Evolutionary conservation across 2,329 filamentous ascomycete species (phyloP).

Genomic region (Camillea tinctor): DNA sequence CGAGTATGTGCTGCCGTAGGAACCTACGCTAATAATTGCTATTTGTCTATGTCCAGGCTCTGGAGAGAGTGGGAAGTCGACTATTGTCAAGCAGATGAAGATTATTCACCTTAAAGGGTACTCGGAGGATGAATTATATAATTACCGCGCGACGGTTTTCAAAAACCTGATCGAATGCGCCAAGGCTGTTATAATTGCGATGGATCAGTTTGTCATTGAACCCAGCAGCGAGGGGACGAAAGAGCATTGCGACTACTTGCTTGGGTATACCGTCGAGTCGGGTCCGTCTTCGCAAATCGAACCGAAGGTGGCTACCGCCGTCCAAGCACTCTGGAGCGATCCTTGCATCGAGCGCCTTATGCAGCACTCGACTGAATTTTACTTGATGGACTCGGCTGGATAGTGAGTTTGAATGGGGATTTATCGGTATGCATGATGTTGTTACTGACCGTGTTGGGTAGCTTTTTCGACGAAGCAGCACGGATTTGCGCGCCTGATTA

Average conservation of each 20-base stretch:
- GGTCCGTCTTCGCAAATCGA: constrained; percentile 87
- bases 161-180: constrained; percentile 98
- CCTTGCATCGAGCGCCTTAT: constrained; percentile 78
- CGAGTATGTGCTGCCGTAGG: background rate
- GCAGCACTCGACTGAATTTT: constrained; percentile 96
- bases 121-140: constrained; percentile 85
- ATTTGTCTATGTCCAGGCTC: constrained; percentile 58
- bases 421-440: background rate
- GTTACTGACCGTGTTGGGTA: constrained; percentile 40
- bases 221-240: constrained; percentile 70
- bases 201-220: constrained; percentile 87
- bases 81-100: constrained; percentile 99
- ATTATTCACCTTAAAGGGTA: constrained; percentile 99
- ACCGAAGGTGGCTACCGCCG: constrained; percentile 74
- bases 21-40: constrained; percentile 12
- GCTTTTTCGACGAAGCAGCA: constrained; percentile 92
- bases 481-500: constrained; percentile 84
- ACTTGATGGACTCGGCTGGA: constrained; percentile 97
- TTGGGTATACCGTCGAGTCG: constrained; percentile 86
- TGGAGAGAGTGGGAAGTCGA: constrained; percentile 97
- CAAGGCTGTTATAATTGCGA: constrained; percentile 86
- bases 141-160: constrained; percentile 95
- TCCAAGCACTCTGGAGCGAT: constrained; percentile 88
- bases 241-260: constrained; percentile 74
- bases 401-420: constrained; percentile 58